These are phyloP conservation scores for Periconia sp. DNA, from an alignment of 2,329 filamentous ascomycete species.

Conservation along the genomic window DNA sequence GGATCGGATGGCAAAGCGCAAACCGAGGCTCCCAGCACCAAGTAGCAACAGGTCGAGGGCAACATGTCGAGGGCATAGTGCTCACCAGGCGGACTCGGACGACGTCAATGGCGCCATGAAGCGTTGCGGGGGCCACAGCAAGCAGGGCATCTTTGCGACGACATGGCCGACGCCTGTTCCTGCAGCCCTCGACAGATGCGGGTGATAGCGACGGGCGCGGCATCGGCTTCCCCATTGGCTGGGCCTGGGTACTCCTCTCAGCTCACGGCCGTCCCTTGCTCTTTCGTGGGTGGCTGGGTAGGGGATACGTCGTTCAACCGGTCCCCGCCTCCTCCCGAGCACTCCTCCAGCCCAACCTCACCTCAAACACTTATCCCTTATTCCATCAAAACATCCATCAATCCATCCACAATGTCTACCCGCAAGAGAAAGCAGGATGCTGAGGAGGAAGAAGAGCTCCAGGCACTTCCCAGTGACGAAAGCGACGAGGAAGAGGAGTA, in stretches of 20 bases:
- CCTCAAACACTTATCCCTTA: constrained; percentile 11
- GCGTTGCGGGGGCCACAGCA: no score
- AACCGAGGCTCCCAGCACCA: no score
- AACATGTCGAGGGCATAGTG: no score
- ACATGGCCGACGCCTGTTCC: constrained; percentile 8
- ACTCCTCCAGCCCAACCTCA: constrained; percentile 26
- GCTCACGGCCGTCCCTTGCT: constrained; percentile 36
- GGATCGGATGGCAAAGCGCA: no score
- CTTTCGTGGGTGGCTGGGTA: constrained; percentile 18
- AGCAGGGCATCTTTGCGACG: no score
- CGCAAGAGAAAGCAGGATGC: constrained; percentile 53
- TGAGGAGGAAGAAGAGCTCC: constrained; percentile 51
- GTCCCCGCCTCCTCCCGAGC: constrained; percentile 33
- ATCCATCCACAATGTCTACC: constrained; percentile 44
- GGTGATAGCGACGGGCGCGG: constrained; percentile 13
- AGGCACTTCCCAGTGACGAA: constrained; percentile 51
- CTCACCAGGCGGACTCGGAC: no score
- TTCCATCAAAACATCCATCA: constrained; percentile 11
- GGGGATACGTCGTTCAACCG: constrained; percentile 34
- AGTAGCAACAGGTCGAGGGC: no score
- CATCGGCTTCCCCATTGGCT: constrained; percentile 32
- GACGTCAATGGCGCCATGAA: no score
- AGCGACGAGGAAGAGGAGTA: constrained; percentile 53
- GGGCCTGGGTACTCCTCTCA: constrained; percentile 30
- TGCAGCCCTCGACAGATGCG: constrained; percentile 15